A percentile compares a stretch with the other conserved stretches of the same genome.
Evolutionary conservation across 805 yeast species (phyloP).

Genomic region (Yamadazyma ubonensis): DNA sequence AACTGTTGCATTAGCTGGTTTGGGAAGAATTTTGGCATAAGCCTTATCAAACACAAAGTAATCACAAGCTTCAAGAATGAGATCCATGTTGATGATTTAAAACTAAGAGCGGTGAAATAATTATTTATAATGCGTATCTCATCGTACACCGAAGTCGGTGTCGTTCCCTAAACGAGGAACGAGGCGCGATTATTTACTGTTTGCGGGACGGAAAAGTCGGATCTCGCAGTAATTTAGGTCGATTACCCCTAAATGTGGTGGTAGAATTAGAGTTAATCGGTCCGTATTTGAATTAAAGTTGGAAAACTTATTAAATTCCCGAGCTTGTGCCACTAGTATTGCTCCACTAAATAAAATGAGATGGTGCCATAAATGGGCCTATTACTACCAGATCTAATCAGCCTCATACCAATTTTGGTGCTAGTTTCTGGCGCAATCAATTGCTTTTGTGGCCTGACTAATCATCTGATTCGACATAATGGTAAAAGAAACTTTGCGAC

Average conservation of each 20-base stretch:
- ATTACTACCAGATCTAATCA: no score
- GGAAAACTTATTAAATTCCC: no score
- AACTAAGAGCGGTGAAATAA: neutral
- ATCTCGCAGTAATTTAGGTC: no score
- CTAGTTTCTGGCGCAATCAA: neutral
- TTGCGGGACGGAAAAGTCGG: no score
- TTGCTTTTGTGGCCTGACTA: neutral
- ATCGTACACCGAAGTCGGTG: constrained; percentile 9
- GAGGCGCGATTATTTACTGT: no score
- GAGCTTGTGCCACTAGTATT: no score
- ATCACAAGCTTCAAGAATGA: constrained; percentile 80
- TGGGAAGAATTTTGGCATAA: constrained; percentile 60
- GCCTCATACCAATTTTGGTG: neutral
- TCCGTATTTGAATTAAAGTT: no score
- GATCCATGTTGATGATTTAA: constrained; percentile 61
- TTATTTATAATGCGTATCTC: constrained; percentile 43
- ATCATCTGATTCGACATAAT: neutral
- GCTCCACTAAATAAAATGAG: no score
- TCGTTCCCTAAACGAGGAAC: constrained; percentile 7
- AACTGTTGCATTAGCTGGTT: constrained; percentile 16
- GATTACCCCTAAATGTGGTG: no score
- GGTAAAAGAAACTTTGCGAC: no score
- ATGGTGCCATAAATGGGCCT: no score
- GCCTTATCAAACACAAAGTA: constrained; percentile 68
- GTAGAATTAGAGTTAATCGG: no score